Evolutionary conservation across 2,329 filamentous ascomycete species (phyloP), one percentile per base, ranked within the genome.

Genomic region (Colletotrichum sp.): DNA sequence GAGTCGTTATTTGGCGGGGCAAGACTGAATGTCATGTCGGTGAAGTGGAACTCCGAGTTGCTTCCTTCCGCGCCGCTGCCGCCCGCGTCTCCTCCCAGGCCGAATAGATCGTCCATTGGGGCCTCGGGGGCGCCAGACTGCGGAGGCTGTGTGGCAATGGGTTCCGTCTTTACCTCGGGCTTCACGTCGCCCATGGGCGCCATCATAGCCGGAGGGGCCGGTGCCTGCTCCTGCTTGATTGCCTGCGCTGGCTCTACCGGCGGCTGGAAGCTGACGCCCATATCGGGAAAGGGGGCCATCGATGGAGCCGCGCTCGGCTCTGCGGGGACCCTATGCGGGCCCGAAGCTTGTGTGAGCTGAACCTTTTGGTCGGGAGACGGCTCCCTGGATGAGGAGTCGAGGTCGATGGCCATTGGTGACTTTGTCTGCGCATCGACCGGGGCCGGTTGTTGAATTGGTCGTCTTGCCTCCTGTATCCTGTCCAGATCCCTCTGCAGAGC

Each of bases 1-100:
- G 76, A 62, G 77, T 81, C 81, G 71, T 81, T 81, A 65, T 82
- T 84, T 10, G 85, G 77, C 1, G 89, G 87, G 3, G 88, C 89
- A 6, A 91, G 83, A 0, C 88, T 87, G 77, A 91, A 91, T 43
- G 89, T 86, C 88, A 91, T 91, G 77, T 91, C 85, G 16, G 90
- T 91, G 78, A 91, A 91, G 76, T 87, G 87, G 9, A 88, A 84
- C 67, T 87, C 86, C n/a, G 85, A 80, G 62, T 83, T 81, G 22
- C 70, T 77, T 12, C 39, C 58, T 32, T 58, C 74, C 13, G 79
- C 30, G 74, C 70, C 25, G 43, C 43, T n/a, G 76, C 66, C 64
- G n/a, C 36, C 58, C n/a, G 48, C 62, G 13, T 77, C 77, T 32
- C 74, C 77, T 6, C 39, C 55, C 1, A 77, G 55, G 13, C 48